Evolutionary conservation across 2,329 filamentous ascomycete species (phyloP).

Genomic region (Cladosporium sp.): DNA sequence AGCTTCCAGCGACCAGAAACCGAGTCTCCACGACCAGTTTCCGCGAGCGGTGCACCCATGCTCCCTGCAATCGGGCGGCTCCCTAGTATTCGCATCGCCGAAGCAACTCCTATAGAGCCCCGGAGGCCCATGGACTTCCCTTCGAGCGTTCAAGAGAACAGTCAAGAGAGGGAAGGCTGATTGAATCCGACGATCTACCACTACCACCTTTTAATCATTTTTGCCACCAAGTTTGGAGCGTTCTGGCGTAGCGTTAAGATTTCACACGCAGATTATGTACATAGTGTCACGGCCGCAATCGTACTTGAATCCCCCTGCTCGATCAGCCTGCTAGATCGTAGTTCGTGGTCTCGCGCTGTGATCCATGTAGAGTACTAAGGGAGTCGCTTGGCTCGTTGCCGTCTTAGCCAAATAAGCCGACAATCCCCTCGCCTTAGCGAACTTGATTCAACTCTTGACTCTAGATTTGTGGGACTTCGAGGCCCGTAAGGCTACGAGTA

Average conservation of each 20-base stretch:
- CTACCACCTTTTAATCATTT: neutral
- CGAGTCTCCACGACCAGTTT: neutral
- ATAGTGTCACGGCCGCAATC: neutral
- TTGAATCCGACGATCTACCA: neutral
- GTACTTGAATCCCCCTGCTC: neutral
- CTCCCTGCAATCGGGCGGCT: slow-evolving; percentile 37
- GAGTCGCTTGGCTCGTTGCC: neutral
- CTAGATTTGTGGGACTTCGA: neutral
- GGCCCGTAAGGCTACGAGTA: too few relatives aligned
- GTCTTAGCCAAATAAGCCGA: neutral
- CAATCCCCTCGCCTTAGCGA: neutral
- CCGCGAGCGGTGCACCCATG: slow-evolving; percentile 23
- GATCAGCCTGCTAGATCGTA: too few relatives aligned
- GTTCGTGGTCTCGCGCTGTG: too few relatives aligned
- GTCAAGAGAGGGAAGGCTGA: neutral
- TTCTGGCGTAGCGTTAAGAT: slow-evolving; percentile 9
- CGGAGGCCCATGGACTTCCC: slow-evolving; percentile 7
- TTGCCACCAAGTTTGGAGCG: neutral
- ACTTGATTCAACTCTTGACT: too few relatives aligned
- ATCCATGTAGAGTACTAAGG: too few relatives aligned
- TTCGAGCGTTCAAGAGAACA: slow-evolving; percentile 1
- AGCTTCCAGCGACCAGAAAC: slow-evolving; percentile 9
- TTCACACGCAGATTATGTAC: neutral
- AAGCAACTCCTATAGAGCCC: slow-evolving; percentile 30
- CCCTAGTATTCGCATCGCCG: slow-evolving; percentile 42